Evolutionary conservation across 805 yeast species (phyloP).

Genomic region (Saturnispora quitensis): DNA sequence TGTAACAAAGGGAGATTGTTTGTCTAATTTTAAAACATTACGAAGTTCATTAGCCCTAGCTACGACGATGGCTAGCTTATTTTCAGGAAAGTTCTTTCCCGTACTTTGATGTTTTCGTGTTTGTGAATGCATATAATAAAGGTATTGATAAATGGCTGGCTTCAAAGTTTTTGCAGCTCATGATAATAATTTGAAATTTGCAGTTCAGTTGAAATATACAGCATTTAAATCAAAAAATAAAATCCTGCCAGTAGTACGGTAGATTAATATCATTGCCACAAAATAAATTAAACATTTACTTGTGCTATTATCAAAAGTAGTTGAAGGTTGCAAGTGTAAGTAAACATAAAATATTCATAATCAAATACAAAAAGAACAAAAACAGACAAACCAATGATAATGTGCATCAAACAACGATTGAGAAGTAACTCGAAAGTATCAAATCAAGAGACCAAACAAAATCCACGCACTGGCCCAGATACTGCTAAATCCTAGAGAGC

Average conservation of each 20-base stretch:
- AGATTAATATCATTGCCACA: no score
- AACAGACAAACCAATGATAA: no score
- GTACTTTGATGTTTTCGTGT: neutral
- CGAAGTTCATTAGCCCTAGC: slow-evolving; percentile 80
- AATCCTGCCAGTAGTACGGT: no score
- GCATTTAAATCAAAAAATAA: no score
- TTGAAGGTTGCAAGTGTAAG: no score
- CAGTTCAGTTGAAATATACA: neutral
- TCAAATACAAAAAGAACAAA: neutral
- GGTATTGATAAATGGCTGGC: neutral
- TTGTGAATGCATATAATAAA: neutral
- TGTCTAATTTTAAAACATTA: slow-evolving; percentile 76
- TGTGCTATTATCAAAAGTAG: no score
- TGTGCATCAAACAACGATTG: neutral
- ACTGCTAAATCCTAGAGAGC: no score
- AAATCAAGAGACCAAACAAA: slow-evolving; percentile 1
- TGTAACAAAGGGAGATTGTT: slow-evolving; percentile 87
- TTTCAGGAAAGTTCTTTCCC: slow-evolving; percentile 22
- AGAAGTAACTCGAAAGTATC: neutral
- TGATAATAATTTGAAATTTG: neutral
- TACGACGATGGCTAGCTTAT: slow-evolving; percentile 64
- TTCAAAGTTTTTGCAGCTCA: neutral
- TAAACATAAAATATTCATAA: neutral
- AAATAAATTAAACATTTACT: no score
- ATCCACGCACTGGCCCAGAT: neutral